phyloP scores from a whole-genome alignment of 768 basidiomycete species.

The Boletus rubescentipes region DNA sequence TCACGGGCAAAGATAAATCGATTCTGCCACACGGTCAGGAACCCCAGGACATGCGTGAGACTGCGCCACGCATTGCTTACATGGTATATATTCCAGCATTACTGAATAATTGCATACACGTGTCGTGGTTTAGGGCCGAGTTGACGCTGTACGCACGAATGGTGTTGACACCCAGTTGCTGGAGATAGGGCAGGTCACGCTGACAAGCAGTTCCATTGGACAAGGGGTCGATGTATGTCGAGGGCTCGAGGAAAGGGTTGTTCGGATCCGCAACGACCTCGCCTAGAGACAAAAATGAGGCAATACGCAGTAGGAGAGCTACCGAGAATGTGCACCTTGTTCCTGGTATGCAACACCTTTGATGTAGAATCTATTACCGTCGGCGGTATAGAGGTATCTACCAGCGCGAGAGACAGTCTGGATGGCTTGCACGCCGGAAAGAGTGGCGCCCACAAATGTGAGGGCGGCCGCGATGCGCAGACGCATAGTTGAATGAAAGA shows the following conservation, averaged over 20 bases:
- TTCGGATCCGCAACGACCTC: constrained; percentile 41
- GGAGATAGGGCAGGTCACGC: constrained; percentile 77
- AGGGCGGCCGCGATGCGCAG: constrained; percentile 26
- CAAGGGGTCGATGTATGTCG: constrained; percentile 78
- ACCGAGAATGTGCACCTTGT: constrained; percentile 51
- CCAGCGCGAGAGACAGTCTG: constrained; percentile 67
- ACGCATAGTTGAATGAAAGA: constrained; percentile 26
- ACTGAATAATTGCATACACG: constrained; percentile 78
- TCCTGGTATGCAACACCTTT: constrained; percentile 85
- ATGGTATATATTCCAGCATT: constrained; percentile 85
- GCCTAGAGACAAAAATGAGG: constrained; percentile 27
- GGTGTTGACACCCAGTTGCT: constrained; percentile 75
- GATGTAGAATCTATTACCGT: constrained; percentile 82
- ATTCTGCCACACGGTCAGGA: constrained; percentile 49
- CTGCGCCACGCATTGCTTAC: constrained; percentile 43
- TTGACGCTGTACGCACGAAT: constrained; percentile 88
- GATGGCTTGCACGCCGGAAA: constrained; percentile 62
- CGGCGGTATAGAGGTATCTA: constrained; percentile 76
- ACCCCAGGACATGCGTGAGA: neutral
- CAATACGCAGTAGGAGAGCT: neutral
- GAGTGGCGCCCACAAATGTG: constrained; percentile 40
- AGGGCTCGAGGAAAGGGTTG: constrained; percentile 70
- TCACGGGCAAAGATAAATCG: constrained; percentile 80
- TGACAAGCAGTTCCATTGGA: constrained; percentile 63
- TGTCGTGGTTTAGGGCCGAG: constrained; percentile 78